Conservation (phyloP, 2,329 filamentous ascomycete genomes). For the Hypomyces perniciosus region DNA sequence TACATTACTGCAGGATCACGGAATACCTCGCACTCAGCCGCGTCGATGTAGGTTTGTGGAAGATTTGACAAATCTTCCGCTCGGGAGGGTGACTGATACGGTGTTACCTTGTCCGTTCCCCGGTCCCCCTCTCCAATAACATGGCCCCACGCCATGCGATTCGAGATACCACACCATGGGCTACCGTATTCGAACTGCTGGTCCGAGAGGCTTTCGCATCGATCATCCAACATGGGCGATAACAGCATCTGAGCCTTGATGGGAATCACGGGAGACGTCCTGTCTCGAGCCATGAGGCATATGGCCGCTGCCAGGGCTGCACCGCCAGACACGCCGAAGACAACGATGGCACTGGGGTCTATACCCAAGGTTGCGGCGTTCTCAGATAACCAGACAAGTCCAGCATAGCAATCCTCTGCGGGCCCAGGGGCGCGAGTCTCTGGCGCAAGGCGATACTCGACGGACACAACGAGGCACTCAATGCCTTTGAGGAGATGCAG, state of each 20-base stretch:
- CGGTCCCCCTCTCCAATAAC: slow-evolving; percentile 13
- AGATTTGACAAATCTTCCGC: slow-evolving; percentile 15
- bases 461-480: slow-evolving; percentile 17
- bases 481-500: slow-evolving; percentile 14
- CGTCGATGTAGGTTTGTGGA: slow-evolving; percentile 18
- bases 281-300: slow-evolving; percentile 17
- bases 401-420: slow-evolving; percentile 17
- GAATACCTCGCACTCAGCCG: slow-evolving; percentile 17
- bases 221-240: slow-evolving; percentile 20
- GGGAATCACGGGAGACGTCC: slow-evolving; percentile 6
- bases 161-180: slow-evolving; percentile 15
- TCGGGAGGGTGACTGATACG: slow-evolving; percentile 16
- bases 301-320: slow-evolving; percentile 18
- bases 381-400: slow-evolving; percentile 15
- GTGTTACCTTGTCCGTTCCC: slow-evolving; percentile 10
- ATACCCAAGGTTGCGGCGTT: slow-evolving; percentile 14
- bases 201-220: slow-evolving; percentile 14
- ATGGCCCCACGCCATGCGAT: slow-evolving; percentile 15
- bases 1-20: slow-evolving; percentile 17
- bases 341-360: slow-evolving; percentile 14
- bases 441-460: slow-evolving; percentile 21
- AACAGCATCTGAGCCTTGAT: slow-evolving; percentile 19
- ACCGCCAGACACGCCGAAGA: slow-evolving; percentile 17
- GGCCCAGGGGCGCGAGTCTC: slow-evolving; percentile 17
- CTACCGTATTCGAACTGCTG: slow-evolving; percentile 18